Base-by-base conservation (phyloP, 2,329 filamentous ascomycete species). In the Neoarthrinium moseri region DNA sequence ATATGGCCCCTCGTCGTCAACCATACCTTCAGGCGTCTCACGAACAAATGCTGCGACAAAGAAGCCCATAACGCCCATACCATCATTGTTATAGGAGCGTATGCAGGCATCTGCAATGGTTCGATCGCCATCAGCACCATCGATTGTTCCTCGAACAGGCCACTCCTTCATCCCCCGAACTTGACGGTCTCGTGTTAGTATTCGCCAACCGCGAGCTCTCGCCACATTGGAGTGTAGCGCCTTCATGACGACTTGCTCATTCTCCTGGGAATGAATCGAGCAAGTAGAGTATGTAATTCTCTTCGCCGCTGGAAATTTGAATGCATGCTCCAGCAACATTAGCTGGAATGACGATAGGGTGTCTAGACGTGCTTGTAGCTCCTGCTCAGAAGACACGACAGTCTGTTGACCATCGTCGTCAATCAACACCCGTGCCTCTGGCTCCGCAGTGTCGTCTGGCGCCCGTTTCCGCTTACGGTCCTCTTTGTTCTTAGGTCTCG, bases 231-330 rank as follows among this genome's bases (percentile, higher is more conserved):
- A 92, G 6, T 67, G 64, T 29, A 97, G 71, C 1, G 89, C 87
- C 37, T 78, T 76, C 46, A 85, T 67, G 0, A 96, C 90, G 0
- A 97, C 91, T 2, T 78, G 69, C 66, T 99, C 94, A 57, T 99
- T 97, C 65, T 99, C 94, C 53, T 88, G 80, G 0, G 81, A 79
- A 62, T 97, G 86, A 3, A 96, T 72, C 0, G 92, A 97, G 63
- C 94, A 99, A 0, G 94, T 97, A 26, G 91, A 96, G 63, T 97
- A 99, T 0, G 89, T 91, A 34, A 97, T 84, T 53, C 82, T 85
- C 11, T 64, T 76, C 0, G 89, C 90, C 1, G 78, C 74, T 0
- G 90, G 86, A 56, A 97, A 99, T 18, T 72, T 68, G 67, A 97
- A 86, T 0, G 94, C 91, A 62, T 96, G 94, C 37, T 86, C 76